Evolutionary conservation across 345 rosid species (phyloP), one percentile per base, ranked within the genome.

Genomic region (Sonneratia caseolaris): DNA sequence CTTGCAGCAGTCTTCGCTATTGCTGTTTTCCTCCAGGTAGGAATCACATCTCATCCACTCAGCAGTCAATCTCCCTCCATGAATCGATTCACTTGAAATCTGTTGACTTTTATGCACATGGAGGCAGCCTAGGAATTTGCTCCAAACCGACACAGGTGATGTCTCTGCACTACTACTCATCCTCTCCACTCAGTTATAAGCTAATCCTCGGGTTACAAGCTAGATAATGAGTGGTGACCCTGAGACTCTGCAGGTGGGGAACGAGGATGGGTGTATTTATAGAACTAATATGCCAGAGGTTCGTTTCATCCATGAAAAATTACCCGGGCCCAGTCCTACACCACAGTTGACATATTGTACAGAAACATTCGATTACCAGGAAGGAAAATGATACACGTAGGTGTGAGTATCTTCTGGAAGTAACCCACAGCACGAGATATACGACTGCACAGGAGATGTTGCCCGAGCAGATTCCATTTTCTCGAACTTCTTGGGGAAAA

Each of bases 11-110:
- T 45, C 69, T 69, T 82, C 74, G 8, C 37, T 74, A 57, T 62
- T 69, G 53, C 68, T 81, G 35, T 61, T 61, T 61, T 79, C 87
- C 79, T 85, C 89, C 4, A 80, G 35, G 61, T 83, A 85, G 48
- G 68, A 61, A 45, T 77, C 79, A 69, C 88, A 84, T 56, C 68
- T 59, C 1, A 37, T 55, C 64, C 71, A 64, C 53, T 68, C 48
- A 40, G 53, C 37, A 12, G 74, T 79, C 65, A 71, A 61, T 21
- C 75, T 74, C 19, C 72, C 70, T 0, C 83, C 76, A 19, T 78
- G 78, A 27, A 72, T 68, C 7, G 81, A 24, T 76, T 80, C 80
- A 11, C 76, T 77, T 6, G 75, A 72, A 10, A 77, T 73, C 71
- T 81, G 82, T 61, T 45, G 66, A 35, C 66, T 79, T 56, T 49